These are phyloP conservation scores for Asterophora lycoperdoides DNA, from an alignment of 768 basidiomycete genomes.

Conservation along the genomic window DNA sequence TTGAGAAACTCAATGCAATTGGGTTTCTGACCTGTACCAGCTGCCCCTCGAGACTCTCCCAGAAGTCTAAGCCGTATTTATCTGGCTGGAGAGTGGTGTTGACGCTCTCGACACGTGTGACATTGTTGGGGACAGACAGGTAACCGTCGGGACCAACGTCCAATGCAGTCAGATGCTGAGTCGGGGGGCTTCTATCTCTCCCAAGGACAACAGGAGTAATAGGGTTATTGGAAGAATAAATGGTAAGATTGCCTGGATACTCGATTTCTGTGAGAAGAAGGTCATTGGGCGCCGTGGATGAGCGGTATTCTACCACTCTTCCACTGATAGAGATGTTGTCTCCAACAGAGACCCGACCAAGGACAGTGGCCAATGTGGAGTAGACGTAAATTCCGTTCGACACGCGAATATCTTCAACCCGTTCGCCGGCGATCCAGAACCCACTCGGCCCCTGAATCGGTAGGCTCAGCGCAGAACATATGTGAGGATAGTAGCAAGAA, in stretches of 20 bases:
- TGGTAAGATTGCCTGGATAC: constrained; percentile 38
- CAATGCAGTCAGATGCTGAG: constrained; percentile 40
- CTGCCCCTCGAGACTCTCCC: constrained; percentile 58
- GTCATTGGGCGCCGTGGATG: constrained; percentile 37
- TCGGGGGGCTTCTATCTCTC: constrained; percentile 49
- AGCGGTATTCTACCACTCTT: constrained; percentile 48
- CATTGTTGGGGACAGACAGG: constrained; percentile 53
- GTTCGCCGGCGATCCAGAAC: constrained; percentile 46
- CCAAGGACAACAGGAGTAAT: constrained; percentile 50
- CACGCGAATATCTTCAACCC: constrained; percentile 39
- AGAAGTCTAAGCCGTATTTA: constrained; percentile 57
- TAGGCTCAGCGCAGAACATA: not conserved
- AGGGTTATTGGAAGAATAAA: constrained; percentile 42
- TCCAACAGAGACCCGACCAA: constrained; percentile 39
- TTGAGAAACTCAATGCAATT: constrained; percentile 44
- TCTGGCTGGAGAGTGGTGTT: constrained; percentile 48
- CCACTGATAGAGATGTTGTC: constrained; percentile 45
- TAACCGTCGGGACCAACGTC: constrained; percentile 52
- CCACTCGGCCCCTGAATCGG: constrained; percentile 39
- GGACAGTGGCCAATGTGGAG: constrained; percentile 29
- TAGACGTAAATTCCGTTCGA: constrained; percentile 52
- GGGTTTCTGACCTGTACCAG: constrained; percentile 51
- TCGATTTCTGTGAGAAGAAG: constrained; percentile 47
- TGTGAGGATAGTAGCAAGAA: constrained; percentile 14
- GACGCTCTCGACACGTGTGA: constrained; percentile 37